Conservation (phyloP, 805 yeast species). For the Candida stauntonica region DNA sequence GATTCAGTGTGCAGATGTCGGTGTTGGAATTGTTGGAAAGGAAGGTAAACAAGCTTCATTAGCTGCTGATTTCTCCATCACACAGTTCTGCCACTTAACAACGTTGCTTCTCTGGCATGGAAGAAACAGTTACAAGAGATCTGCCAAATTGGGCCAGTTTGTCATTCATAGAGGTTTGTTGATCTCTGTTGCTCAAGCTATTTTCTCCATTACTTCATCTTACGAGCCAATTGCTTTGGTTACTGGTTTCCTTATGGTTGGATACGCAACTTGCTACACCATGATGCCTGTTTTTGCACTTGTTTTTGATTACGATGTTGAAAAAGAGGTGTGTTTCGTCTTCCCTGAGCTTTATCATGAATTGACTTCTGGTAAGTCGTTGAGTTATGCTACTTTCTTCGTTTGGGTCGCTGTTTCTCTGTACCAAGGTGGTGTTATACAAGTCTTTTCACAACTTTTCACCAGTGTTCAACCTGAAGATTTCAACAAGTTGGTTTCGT, state of each 20-base stretch:
- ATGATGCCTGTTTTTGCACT: constrained; percentile 97
- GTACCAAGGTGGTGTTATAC: constrained; percentile 88
- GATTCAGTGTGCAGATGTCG: constrained; percentile 99
- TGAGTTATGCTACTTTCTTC: constrained; percentile 83
- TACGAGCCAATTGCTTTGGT: constrained; percentile 93
- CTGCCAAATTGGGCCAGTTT: constrained; percentile 93
- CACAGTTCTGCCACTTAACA: constrained; percentile 85
- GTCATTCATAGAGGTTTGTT: constrained; percentile 94
- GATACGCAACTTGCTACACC: constrained; percentile 94
- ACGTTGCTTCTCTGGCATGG: constrained; percentile 96
- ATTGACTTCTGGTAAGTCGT: constrained; percentile 78
- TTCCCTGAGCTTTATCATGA: constrained; percentile 96
- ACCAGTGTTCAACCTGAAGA: constrained; percentile 51
- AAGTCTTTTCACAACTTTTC: constrained; percentile 73
- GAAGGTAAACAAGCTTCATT: constrained; percentile 97
- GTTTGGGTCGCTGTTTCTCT: constrained; percentile 86
- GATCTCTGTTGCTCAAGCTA: constrained; percentile 92
- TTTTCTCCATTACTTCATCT: constrained; percentile 76
- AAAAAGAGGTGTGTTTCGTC: constrained; percentile 78
- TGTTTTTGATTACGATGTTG: constrained; percentile 87
- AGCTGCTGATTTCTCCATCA: constrained; percentile 94
- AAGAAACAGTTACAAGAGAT: constrained; percentile 90
- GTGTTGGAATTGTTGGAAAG: constrained; percentile 98
- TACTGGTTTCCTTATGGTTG: constrained; percentile 98
- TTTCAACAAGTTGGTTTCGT: constrained; percentile 76